Base-by-base conservation (phyloP, 805 yeast genomes). In the Candida ortonii region DNA sequence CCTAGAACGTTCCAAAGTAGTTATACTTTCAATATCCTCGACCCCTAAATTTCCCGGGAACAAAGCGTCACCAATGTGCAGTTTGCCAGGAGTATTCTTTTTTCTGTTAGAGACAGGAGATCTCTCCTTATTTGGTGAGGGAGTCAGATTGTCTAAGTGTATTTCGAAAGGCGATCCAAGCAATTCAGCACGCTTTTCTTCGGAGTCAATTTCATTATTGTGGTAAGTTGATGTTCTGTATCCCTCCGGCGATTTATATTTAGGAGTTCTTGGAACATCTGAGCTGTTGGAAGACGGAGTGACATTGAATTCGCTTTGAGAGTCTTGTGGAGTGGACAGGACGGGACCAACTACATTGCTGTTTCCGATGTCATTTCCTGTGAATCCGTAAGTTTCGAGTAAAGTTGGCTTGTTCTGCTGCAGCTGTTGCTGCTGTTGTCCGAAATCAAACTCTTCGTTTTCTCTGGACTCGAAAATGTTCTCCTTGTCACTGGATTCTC, bases 21-120 rank as follows among this genome's bases (percentile, higher is more conserved):
- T 80, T 38, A 84, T 84, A 28, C 84, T 78, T 44, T 80, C 84
- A 8, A 84, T 84, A 50, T 84, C 94, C 33, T 71, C 75, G 0
- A 73, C 66, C 38, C 71, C 80, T 20, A 84, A 62, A 3, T 77
- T 72, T 52, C 79, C 83, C 0, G 94, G 94, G 55, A 84, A 84
- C 16, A 84, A 56, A 0, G 78, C 75, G 36, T 82, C 80, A 16
- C 80, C 79, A 5, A 62, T 56, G 39, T 65, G 68, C 7, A 60
- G 36, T 17, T 37, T 55, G 25, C 37, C 38, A 18, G 57, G 45
- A 22, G 41, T 37, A 19, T 16, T 25, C 9, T 22, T 18, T 14
- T 25, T 22, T 14, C 20, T 25, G 20, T 25, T 31, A 10, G 36
- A 34, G 25, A 29, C 29, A n/a, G 12, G 26, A 14, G 23, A 31